Conservation (phyloP, 2,329 filamentous ascomycete species). For the Colletotrichum chrysophilum region DNA sequence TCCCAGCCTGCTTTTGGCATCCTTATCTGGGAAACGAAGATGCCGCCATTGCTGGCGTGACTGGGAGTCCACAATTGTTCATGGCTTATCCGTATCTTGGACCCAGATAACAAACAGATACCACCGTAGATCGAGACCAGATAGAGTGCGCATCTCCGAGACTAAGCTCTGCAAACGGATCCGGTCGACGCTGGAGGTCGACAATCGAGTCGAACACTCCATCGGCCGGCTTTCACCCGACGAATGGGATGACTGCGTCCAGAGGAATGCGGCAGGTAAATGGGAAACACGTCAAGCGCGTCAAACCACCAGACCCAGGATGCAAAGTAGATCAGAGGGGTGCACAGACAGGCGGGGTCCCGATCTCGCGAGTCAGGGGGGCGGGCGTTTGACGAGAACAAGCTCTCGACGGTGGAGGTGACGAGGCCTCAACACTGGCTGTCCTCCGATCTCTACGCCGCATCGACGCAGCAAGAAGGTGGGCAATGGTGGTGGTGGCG, state of each 20-base stretch:
- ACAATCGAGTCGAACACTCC: background rate
- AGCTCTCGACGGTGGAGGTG: background rate
- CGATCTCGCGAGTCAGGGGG: slow-evolving; percentile 7
- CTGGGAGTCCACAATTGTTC: background rate
- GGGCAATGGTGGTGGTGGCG: background rate
- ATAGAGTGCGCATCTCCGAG: slow-evolving; percentile 2
- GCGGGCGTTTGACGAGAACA: background rate
- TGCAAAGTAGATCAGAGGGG: slow-evolving; percentile 8
- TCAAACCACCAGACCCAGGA: background rate
- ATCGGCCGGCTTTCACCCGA: background rate
- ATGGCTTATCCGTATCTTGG: background rate
- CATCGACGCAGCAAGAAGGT: background rate
- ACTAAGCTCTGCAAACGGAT: background rate
- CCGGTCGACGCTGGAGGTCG: background rate
- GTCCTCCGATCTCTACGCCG: background rate
- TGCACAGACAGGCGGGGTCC: background rate
- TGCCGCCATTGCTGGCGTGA: slow-evolving; percentile 1
- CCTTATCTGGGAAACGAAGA: background rate
- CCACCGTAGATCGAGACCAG: background rate
- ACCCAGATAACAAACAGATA: background rate
- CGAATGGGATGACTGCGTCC: background rate
- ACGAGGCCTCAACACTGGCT: background rate
- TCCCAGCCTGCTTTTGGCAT: background rate
- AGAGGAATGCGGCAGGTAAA: slow-evolving; percentile 13
- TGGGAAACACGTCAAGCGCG: slow-evolving; percentile 9